Evolutionary conservation across 352 stramenopile species (phyloP).

Genomic region (Achlya hypogyna): DNA sequence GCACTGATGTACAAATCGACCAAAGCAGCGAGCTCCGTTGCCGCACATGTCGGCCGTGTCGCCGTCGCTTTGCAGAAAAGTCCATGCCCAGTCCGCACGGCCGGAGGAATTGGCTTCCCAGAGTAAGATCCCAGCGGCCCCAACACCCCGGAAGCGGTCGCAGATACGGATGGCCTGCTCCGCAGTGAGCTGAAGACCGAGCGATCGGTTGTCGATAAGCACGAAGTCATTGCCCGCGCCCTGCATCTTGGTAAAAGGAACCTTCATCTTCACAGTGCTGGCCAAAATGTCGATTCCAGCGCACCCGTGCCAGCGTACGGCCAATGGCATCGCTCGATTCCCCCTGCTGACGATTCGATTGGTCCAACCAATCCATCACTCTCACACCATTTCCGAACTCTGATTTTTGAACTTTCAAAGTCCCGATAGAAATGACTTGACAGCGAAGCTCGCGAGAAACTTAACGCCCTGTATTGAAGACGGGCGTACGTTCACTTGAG

Average conservation of each 20-base stretch:
- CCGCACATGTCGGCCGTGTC: constrained; percentile 19
- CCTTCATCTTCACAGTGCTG: background rate
- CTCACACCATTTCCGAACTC: too few species aligned
- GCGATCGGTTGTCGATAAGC: constrained; percentile 11
- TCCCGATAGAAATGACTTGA: too few species aligned
- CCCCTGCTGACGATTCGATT: too few species aligned
- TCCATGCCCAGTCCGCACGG: constrained; percentile 2
- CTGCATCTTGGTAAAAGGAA: constrained; percentile 19
- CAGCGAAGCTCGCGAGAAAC: too few species aligned
- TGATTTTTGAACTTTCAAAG: too few species aligned
- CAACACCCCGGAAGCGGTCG: background rate
- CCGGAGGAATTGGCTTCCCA: background rate
- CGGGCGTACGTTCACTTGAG: too few species aligned
- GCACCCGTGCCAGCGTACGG: too few species aligned
- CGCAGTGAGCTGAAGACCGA: background rate
- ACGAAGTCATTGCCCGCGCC: constrained; percentile 20
- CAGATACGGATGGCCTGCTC: constrained; percentile 10
- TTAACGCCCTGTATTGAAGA: too few species aligned
- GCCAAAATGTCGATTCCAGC: too few species aligned
- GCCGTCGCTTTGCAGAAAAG: constrained; percentile 14
- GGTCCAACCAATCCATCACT: too few species aligned
- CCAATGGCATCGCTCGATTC: too few species aligned
- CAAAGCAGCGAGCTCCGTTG: constrained; percentile 21
- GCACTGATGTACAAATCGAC: constrained; percentile 5
- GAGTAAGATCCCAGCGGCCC: constrained; percentile 1